A percentile compares a stretch with the other conserved stretches of the same genome.
Evolutionary conservation across 2,329 filamentous ascomycete genomes (phyloP).

Genomic region (Cordyceps javanica): DNA sequence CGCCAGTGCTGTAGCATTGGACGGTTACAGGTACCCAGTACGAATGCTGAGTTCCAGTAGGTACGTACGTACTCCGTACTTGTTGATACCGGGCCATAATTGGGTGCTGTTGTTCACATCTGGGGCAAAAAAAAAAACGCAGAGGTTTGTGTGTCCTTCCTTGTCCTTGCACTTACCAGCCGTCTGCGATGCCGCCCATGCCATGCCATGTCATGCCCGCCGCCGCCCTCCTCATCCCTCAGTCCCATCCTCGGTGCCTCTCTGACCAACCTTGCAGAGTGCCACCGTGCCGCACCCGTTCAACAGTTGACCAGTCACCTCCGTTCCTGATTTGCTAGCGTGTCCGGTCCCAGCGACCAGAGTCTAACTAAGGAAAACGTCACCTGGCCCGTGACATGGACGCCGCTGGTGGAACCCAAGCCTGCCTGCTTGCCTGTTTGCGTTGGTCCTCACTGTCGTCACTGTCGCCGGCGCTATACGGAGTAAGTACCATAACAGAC

Average conservation of each 20-base stretch:
- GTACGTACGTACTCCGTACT: no score
- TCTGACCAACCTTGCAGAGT: neutral
- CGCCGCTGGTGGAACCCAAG: neutral
- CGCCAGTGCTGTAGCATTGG: neutral
- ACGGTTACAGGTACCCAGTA: conserved; percentile 1
- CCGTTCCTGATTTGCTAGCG: neutral
- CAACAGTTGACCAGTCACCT: neutral
- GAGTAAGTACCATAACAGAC: no score
- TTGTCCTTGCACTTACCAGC: no score
- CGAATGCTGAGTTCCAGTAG: no score
- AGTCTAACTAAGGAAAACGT: neutral
- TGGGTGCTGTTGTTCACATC: neutral
- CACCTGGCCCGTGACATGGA: conserved; percentile 4
- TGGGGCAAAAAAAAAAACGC: neutral
- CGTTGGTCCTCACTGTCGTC: no score
- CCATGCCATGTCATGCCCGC: no score
- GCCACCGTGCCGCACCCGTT: neutral
- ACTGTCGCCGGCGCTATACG: no score
- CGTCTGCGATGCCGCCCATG: no score
- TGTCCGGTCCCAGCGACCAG: neutral
- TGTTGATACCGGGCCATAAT: no score
- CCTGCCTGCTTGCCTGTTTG: neutral
- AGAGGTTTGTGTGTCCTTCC: no score
- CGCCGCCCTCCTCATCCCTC: no score
- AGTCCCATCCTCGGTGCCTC: no score